These are phyloP conservation scores for Hymenotorrendiella dingleyae DNA, from an alignment of 2,329 filamentous ascomycete species.

Conservation along the genomic window DNA sequence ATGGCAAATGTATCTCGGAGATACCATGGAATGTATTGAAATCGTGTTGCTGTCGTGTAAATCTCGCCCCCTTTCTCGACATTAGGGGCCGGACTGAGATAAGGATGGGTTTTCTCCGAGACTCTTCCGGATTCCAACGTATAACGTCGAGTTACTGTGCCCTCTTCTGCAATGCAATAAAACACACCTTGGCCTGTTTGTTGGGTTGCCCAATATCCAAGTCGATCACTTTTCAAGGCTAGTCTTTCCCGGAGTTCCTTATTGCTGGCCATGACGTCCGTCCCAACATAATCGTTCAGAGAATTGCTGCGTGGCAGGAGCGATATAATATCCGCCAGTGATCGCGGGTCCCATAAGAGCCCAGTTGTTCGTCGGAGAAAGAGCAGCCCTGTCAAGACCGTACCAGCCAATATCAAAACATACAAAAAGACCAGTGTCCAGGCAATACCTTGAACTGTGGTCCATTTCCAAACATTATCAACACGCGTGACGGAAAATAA, in stretches of 20 bases:
- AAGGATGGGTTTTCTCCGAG: slow-evolving; percentile 33
- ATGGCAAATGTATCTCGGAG: slow-evolving; percentile 62
- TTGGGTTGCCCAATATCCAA: slow-evolving; percentile 82
- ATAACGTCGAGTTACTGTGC: slow-evolving; percentile 44
- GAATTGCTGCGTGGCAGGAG: slow-evolving; percentile 77
- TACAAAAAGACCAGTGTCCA: slow-evolving; percentile 77
- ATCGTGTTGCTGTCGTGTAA: slow-evolving; percentile 39
- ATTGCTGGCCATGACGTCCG: slow-evolving; percentile 52
- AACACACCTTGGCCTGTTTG: slow-evolving; percentile 60
- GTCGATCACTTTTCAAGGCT: slow-evolving; percentile 56
- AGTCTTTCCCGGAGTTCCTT: slow-evolving; percentile 48
- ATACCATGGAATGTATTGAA: slow-evolving; percentile 72
- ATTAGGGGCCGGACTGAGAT: slow-evolving; percentile 15
- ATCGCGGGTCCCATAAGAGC: slow-evolving; percentile 78
- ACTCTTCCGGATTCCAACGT: slow-evolving; percentile 42
- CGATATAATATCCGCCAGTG: slow-evolving; percentile 72
- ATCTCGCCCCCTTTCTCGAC: slow-evolving; percentile 20
- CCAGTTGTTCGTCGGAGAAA: slow-evolving; percentile 65
- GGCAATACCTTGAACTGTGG: slow-evolving; percentile 67
- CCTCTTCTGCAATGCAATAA: slow-evolving; percentile 69
- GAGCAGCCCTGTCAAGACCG: slow-evolving; percentile 54
- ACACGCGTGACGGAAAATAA: slow-evolving; percentile 60
- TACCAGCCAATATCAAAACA: slow-evolving; percentile 54
- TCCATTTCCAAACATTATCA: slow-evolving; percentile 67
- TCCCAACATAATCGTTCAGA: slow-evolving; percentile 63